Percentiles rank a stretch among this genome's conserved stretches.
Evolutionary conservation across 1,284 basidiomycete genomes (phyloP).

Genomic region (Ganoderma sp.): DNA sequence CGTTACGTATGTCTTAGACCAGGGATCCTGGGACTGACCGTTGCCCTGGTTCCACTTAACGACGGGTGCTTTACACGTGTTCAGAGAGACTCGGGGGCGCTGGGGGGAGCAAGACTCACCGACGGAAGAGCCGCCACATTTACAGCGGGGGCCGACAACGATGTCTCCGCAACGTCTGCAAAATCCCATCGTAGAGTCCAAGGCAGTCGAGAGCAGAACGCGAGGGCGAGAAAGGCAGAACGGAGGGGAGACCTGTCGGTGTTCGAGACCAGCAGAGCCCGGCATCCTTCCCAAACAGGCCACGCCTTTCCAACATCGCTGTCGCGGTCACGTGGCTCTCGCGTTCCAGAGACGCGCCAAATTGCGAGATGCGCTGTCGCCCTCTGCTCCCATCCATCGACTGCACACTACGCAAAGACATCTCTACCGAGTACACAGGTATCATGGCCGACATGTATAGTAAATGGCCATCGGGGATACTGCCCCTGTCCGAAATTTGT

Average conservation of each 20-base stretch:
- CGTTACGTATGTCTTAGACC: slow-evolving; percentile 78
- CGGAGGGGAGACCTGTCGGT: slow-evolving; percentile 3
- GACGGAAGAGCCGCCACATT: slow-evolving; percentile 77
- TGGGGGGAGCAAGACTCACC: slow-evolving; percentile 49
- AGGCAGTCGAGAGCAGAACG: slow-evolving; percentile 2
- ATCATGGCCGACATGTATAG: neutral
- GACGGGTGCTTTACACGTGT: slow-evolving; percentile 58
- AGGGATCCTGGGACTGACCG: slow-evolving; percentile 62
- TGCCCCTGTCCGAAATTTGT: neutral
- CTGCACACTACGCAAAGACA: too few species aligned
- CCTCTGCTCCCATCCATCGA: too few species aligned
- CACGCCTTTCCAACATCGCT: slow-evolving; percentile 25
- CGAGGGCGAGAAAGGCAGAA: slow-evolving; percentile 11
- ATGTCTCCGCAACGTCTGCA: slow-evolving; percentile 83
- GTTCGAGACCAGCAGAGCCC: slow-evolving; percentile 11
- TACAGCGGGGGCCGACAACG: slow-evolving; percentile 69
- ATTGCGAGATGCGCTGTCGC: too few species aligned
- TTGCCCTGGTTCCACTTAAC: slow-evolving; percentile 64
- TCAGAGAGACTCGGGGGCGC: slow-evolving; percentile 4
- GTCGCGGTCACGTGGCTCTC: slow-evolving; percentile 35
- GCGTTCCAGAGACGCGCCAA: slow-evolving; percentile 16
- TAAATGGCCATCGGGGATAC: neutral
- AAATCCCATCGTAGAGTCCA: slow-evolving; percentile 65
- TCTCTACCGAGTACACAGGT: neutral
- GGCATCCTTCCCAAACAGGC: slow-evolving; percentile 21